phyloP scores from a whole-genome alignment of 371 early-diverging fungal genomes.

The Zopfochytrium polystomum region DNA sequence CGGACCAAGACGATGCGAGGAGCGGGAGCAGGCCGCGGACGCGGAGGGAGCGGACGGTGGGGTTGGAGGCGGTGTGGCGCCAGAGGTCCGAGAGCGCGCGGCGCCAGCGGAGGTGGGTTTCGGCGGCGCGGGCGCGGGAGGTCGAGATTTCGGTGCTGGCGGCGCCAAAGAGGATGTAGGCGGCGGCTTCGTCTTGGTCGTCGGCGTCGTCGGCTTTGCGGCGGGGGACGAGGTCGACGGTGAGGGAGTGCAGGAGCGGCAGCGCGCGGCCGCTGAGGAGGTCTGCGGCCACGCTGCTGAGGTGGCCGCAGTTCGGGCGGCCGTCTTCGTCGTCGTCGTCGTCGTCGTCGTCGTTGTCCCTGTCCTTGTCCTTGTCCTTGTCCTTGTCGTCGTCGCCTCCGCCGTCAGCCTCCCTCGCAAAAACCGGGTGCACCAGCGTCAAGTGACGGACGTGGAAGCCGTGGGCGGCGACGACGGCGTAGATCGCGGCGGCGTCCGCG shows the following conservation, averaged over 20 bases:
- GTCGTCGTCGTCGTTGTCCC: conserved; percentile 3
- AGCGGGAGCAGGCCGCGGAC: too few relatives aligned
- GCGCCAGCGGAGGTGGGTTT: too few relatives aligned
- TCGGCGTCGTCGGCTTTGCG: background rate
- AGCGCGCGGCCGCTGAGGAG: background rate
- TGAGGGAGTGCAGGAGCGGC: background rate
- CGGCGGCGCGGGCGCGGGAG: too few relatives aligned
- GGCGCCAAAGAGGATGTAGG: conserved; percentile 1
- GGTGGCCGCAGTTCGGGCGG: background rate
- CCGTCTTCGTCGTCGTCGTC: background rate
- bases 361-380: background rate
- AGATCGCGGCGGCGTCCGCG: background rate
- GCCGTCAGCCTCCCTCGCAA: background rate
- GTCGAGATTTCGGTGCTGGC: too few relatives aligned
- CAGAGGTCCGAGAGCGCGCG: too few relatives aligned
- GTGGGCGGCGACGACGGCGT: background rate
- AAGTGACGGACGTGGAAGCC: background rate
- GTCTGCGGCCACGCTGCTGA: background rate
- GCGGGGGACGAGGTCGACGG: too few relatives aligned
- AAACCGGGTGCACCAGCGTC: background rate
- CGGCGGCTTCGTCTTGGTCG: background rate
- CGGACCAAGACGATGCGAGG: too few relatives aligned
- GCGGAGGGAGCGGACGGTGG: too few relatives aligned
- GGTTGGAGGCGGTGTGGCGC: too few relatives aligned
- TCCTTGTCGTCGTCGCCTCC: too few relatives aligned